These are phyloP conservation scores for Luzula sylvatica DNA, from an alignment of 176 grass and related monocot genomes.

Conservation along the genomic window DNA sequence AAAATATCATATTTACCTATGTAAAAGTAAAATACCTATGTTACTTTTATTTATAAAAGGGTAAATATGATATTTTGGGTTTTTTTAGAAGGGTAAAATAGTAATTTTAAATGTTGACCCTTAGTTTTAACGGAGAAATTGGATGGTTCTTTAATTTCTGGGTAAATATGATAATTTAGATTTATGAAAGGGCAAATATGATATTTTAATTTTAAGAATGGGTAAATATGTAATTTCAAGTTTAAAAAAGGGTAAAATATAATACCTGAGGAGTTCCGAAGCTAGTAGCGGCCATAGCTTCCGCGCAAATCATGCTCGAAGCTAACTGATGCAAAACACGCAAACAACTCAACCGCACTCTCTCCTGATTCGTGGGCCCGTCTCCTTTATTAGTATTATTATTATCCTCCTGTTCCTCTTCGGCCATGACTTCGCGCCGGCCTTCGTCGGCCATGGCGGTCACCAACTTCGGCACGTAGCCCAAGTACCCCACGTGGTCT, in stretches of 20 bases:
- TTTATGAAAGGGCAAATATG: too few relatives aligned
- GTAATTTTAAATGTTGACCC: too few relatives aligned
- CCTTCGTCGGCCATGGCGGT: conserved; percentile 94
- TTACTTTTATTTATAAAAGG: too few relatives aligned
- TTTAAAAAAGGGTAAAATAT: too few relatives aligned
- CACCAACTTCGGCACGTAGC: conserved; percentile 95
- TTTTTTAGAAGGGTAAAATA: too few relatives aligned
- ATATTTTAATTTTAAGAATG: too few relatives aligned
- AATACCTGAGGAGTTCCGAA: conserved; percentile 98
- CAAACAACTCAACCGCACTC: conserved; percentile 95
- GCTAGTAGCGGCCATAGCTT: conserved; percentile 99
- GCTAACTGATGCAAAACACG: conserved; percentile 91
- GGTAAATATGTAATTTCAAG: too few relatives aligned
- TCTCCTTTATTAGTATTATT: conserved; percentile 23
- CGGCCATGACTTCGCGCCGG: conserved; percentile 83
- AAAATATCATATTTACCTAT: not conserved
- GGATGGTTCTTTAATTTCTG: too few relatives aligned
- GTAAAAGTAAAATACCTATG: too few relatives aligned
- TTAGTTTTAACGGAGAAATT: too few relatives aligned
- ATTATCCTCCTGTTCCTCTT: conserved; percentile 38
- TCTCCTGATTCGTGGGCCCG: conserved; percentile 69
- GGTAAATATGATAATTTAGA: too few relatives aligned
- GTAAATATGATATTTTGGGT: too few relatives aligned
- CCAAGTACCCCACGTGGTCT: conserved; percentile 99
- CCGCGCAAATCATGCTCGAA: conserved; percentile 92